phyloP scores from a whole-genome alignment of 352 stramenopile genomes.

The Phytophthora capsici region DNA sequence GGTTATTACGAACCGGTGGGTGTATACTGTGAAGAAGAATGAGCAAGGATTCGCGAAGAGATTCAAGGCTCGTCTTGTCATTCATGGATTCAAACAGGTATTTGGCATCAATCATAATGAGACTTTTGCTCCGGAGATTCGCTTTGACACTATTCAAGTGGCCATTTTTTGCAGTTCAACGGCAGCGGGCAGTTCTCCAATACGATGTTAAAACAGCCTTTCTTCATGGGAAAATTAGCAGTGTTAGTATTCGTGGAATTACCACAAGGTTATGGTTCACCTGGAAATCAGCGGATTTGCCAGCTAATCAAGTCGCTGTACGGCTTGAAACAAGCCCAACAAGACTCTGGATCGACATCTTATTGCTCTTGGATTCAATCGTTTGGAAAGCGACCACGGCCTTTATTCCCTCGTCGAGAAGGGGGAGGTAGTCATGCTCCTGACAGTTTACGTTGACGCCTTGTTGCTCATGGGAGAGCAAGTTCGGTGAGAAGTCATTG shows the following conservation, averaged over 20 bases:
- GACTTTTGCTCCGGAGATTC: neutral
- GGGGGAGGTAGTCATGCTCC: neutral
- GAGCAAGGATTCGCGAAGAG: neutral
- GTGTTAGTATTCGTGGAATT: neutral
- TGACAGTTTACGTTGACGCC: neutral
- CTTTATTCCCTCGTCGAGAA: neutral
- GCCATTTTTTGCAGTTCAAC: neutral
- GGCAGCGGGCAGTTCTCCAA: neutral
- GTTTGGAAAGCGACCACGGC: constrained; percentile 6
- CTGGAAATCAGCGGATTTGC: neutral
- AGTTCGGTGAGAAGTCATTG: neutral
- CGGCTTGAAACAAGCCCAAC: neutral
- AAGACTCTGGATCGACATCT: neutral
- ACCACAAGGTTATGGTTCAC: neutral
- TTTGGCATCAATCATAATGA: constrained; percentile 3
- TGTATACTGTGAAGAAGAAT: neutral
- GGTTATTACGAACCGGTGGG: constrained; percentile 1
- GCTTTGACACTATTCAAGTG: neutral
- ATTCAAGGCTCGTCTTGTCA: neutral
- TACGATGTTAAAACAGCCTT: neutral
- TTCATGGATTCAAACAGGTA: neutral
- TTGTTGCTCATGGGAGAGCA: neutral
- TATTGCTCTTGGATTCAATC: neutral
- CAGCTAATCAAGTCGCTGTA: neutral
- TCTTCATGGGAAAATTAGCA: neutral